A percentile compares a stretch with the other conserved stretches of the same genome.
phyloP scores from a whole-genome alignment of 2,329 filamentous ascomycete species.

The Aureobasidium pullulans region DNA sequence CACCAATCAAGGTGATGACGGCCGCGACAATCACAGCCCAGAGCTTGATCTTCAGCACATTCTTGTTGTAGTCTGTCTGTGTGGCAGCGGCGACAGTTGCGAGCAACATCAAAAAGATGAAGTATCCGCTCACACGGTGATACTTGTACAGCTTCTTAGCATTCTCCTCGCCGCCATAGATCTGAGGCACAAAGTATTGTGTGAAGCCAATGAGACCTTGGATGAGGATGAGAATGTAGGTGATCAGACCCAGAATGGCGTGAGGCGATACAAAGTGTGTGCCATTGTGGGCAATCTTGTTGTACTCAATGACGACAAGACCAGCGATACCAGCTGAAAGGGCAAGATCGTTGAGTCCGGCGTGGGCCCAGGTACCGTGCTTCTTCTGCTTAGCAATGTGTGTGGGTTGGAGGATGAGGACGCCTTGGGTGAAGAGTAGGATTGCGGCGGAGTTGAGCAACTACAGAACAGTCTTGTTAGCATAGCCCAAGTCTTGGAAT shows the following conservation, averaged over 20 bases:
- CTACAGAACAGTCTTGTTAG: conserved; percentile 23
- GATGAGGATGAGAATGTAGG: conserved; percentile 60
- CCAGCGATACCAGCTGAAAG: conserved; percentile 57
- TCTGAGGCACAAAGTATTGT: conserved; percentile 65
- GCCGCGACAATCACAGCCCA: conserved; percentile 67
- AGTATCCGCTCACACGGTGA: conserved; percentile 72
- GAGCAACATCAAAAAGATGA: conserved; percentile 61
- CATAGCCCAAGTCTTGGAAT: not conserved
- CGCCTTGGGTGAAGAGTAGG: conserved; percentile 68
- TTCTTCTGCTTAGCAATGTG: conserved; percentile 67
- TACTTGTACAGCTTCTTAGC: conserved; percentile 87
- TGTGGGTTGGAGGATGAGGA: conserved; percentile 83
- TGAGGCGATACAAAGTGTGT: conserved; percentile 74
- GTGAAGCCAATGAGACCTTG: conserved; percentile 77
- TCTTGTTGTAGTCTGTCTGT: conserved; percentile 65
- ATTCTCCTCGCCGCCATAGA: conserved; percentile 72
- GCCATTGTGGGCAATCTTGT: conserved; percentile 64
- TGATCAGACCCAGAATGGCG: conserved; percentile 72
- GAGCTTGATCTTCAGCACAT: conserved; percentile 61
- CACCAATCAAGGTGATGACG: conserved; percentile 60
- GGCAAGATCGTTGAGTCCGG: conserved; percentile 59
- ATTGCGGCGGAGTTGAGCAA: conserved; percentile 57
- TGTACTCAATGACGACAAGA: conserved; percentile 67
- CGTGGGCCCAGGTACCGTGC: conserved; percentile 57
- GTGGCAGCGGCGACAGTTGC: conserved; percentile 69